Evolutionary conservation across 2,329 filamentous ascomycete genomes (phyloP), one percentile per base, ranked within the genome.

Genomic region (Fusarium pseudocircinatum): DNA sequence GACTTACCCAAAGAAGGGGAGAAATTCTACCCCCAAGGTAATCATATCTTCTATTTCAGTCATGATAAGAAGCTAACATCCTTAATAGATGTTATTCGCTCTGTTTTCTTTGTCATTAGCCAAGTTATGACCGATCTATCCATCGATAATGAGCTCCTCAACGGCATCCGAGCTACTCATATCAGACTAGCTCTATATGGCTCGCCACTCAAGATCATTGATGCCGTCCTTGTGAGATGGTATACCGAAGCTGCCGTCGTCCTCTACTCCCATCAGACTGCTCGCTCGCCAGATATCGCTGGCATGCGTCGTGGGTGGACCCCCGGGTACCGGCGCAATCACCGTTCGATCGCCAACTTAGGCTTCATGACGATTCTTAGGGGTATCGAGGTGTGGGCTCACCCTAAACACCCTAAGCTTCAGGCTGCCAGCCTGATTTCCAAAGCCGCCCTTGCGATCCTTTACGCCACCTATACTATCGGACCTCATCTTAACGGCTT

Each of bases 281-380:
- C 30, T 15, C 53, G 53, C 32, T 30, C 44, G 14, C 44, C 20
- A 14, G 12, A 20, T 20, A 26, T 13, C 24, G 4, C 26, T 30
- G 20, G 44, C 14, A 30, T 46, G 24, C 18, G 3, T 11, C 20
- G 26, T 22, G 26, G 16, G 14, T 47, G 44, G 44, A 22, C 13
- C 26, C 44, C 40, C 4, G 53, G 52, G 36, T 54, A 59, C 16
- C 24, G 32, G 15, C 18, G 42, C 8, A 22, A 49, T 4, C 60
- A 56, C 28, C 70, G 13, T 6, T 40, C 57, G 15, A 36, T 75
- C 18, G 73, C 69, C 30, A 79, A 76, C 37, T 40, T 78, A 28
- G 78, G 77, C 12, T 68, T 79, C 22, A 63, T 79, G 47, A 67
- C 75, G n/a, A 78, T 79, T 63, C 63, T 80, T 18, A 60, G 54